phyloP scores from a whole-genome alignment of 768 basidiomycete genomes.

The Phanerochaete sordida region DNA sequence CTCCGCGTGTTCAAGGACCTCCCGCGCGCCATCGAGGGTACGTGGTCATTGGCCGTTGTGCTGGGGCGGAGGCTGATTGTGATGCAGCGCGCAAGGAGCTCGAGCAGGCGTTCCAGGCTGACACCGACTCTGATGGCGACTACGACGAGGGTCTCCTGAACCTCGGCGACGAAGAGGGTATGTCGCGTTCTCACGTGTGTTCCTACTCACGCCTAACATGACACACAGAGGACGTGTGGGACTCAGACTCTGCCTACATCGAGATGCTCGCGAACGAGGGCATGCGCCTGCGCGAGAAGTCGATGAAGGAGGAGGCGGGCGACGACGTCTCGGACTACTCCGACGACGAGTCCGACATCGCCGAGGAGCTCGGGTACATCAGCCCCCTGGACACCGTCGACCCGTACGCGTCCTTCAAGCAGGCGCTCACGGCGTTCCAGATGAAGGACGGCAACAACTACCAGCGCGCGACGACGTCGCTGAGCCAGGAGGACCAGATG shows the following conservation, averaged over 20 bases:
- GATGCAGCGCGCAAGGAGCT: conserved; percentile 55
- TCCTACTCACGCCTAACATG: neutral
- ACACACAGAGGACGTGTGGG: conserved; percentile 77
- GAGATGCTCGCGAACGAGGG: conserved; percentile 85
- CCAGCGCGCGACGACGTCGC: conserved; percentile 67
- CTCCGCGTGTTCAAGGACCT: conserved; percentile 75
- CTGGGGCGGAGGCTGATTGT: neutral
- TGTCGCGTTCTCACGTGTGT: too few species aligned
- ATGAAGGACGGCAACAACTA: conserved; percentile 65
- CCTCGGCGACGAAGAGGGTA: conserved; percentile 66
- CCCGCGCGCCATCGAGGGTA: conserved; percentile 73
- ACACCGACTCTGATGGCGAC: conserved; percentile 37
- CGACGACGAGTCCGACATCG: conserved; percentile 50
- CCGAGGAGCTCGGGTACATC: conserved; percentile 83
- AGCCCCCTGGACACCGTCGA: conserved; percentile 80
- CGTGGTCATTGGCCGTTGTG: conserved; percentile 15
- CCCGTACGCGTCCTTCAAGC: conserved; percentile 75
- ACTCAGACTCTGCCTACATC: conserved; percentile 84
- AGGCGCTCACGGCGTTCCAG: conserved; percentile 76
- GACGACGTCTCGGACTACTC: conserved; percentile 34
- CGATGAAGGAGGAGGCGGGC: conserved; percentile 36
- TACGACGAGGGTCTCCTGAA: conserved; percentile 51
- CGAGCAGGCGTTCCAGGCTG: conserved; percentile 44
- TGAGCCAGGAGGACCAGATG: conserved; percentile 75
- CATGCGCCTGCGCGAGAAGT: conserved; percentile 65